Evolutionary conservation across 73 alveolate genomes (phyloP).

Genomic region (Paramecium sexaurelia): DNA sequence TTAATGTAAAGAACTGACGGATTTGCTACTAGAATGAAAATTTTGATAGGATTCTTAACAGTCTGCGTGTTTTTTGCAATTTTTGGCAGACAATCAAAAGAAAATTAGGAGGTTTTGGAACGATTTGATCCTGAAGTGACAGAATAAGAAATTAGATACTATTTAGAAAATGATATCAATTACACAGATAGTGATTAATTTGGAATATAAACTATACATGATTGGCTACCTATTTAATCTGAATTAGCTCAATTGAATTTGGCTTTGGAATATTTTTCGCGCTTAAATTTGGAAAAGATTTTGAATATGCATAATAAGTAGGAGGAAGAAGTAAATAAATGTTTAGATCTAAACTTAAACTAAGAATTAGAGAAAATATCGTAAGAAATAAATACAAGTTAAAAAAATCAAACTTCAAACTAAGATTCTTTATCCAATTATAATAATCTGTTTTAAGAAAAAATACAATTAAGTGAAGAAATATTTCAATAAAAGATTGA

Average conservation of each 20-base stretch:
- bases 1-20: background rate
- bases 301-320: background rate
- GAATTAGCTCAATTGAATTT: background rate
- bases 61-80: background rate
- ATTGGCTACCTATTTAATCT: background rate
- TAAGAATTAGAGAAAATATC: background rate
- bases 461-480: background rate
- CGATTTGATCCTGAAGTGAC: background rate
- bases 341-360: background rate
- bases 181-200: background rate
- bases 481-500: background rate
- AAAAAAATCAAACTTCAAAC: background rate
- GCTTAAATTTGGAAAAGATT: background rate
- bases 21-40: background rate
- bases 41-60: background rate
- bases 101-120: background rate
- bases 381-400: background rate
- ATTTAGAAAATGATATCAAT: background rate
- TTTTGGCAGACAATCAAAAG: background rate
- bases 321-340: background rate
- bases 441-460: background rate
- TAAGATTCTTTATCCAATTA: background rate
- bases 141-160: background rate
- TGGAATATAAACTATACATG: background rate
- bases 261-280: background rate